Evolutionary conservation across 345 rosid species (phyloP).

Genomic region (Gossypium longicalyx): DNA sequence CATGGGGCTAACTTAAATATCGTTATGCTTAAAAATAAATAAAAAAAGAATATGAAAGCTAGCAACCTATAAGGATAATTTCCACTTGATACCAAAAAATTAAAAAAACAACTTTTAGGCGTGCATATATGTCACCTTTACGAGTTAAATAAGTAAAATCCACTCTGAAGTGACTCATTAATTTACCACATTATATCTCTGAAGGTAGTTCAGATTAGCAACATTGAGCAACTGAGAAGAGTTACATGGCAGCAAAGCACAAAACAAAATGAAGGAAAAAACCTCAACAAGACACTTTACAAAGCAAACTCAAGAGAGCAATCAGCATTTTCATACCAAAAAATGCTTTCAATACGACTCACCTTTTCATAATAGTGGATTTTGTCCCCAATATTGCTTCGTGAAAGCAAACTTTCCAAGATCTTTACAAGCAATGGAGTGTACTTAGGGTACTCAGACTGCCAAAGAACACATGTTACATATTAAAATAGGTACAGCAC

Average conservation of each 20-base stretch:
- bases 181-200: neutral
- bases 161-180: neutral
- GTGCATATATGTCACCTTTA: neutral
- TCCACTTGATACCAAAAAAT: too few relatives aligned
- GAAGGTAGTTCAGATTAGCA: neutral
- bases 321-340: neutral
- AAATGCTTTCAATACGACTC: slow-evolving; percentile 21
- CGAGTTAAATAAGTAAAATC: neutral
- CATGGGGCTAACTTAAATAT: neutral
- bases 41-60: neutral
- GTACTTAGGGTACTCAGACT: slow-evolving; percentile 77
- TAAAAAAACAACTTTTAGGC: neutral
- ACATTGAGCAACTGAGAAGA: neutral
- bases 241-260: neutral
- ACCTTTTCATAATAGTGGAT: slow-evolving; percentile 61
- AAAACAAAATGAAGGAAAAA: neutral
- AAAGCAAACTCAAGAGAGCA: neutral
- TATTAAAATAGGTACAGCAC: slow-evolving; percentile 21
- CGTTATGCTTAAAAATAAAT: neutral
- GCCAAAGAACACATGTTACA: slow-evolving; percentile 29
- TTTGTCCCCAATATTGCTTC: slow-evolving; percentile 57
- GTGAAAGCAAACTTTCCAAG: slow-evolving; percentile 73
- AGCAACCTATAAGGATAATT: neutral
- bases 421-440: slow-evolving; percentile 82
- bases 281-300: neutral